Base-by-base conservation (phyloP, 2,329 filamentous ascomycete species). In the Colletotrichum horii region DNA sequence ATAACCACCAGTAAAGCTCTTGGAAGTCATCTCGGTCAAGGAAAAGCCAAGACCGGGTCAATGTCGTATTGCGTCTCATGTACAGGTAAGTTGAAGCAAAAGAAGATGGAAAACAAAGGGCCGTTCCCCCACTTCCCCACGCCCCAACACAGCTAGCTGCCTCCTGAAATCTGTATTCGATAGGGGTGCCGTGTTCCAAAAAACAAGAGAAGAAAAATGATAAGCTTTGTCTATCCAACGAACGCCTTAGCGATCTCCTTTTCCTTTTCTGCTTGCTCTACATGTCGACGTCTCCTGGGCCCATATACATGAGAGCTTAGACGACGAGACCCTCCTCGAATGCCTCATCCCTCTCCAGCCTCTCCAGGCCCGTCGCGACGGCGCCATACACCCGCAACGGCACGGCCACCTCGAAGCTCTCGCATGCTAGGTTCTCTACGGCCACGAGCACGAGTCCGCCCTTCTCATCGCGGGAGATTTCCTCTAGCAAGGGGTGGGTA, bases 381-480 rank as follows among this genome's bases (percentile, higher is more conserved):
- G 91, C 90, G 55, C 92, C 92, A 81, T 97, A 98, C 12, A 98
- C 94, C 66, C 92, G 91, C 78, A 98, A 86, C 30, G 96, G 96
- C 61, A 98, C 95, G 38, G 93, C 92, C 61, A 98, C 94, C 84
- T 98, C 96, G 84, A 98, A 98, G 80, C 94, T 97, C 86, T 98
- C 96, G 80, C 95, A 96, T 11, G 93, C 90, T 67, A 98, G 81
- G 77, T 92, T 92, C 85, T 98, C 95, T 66, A 94, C 91, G 0
- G 95, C 94, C 19, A 95, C 94, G 67, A 96, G 88, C 16, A 97
- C 90, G 28, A 91, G 84, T 1, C 93, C 91, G 3, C 95, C 95
- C 56, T 95, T 89, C 78, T 97, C 95, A 81, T 98, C 95, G 66
- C 91, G 90, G 8, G 93, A 93, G 14, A 97, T 91, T 80, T 95